A percentile compares a stretch with the other conserved stretches of the same genome.
phyloP scores from a whole-genome alignment of 768 basidiomycete genomes.

The Phaffia tasmanica region DNA sequence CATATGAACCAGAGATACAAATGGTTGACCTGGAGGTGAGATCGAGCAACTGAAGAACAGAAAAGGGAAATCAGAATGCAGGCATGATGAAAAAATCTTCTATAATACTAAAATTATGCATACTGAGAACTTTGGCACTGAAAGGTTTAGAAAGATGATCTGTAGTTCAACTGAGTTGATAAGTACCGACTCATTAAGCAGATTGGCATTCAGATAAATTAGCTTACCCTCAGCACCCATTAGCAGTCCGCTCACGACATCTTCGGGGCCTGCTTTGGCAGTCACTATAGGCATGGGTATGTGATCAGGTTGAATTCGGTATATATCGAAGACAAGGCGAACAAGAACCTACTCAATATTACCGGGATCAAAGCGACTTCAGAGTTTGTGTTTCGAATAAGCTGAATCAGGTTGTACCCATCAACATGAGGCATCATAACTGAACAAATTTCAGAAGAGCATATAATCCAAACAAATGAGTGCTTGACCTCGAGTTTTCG shows the following conservation, averaged over 20 bases:
- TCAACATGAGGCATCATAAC: conserved; percentile 33
- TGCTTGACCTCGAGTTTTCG: neutral
- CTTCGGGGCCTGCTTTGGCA: conserved; percentile 39
- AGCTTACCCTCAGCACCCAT: conserved; percentile 39
- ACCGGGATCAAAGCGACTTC: conserved; percentile 33
- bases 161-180: neutral
- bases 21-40: too few relatives aligned
- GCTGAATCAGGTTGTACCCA: conserved; percentile 36
- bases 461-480: neutral
- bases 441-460: neutral
- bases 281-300: conserved; percentile 27
- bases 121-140: conserved; percentile 36
- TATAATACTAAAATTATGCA: neutral
- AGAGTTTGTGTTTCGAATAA: conserved; percentile 30
- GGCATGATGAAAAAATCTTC: too few relatives aligned
- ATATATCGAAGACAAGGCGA: neutral
- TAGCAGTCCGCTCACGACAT: conserved; percentile 38
- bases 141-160: conserved; percentile 42
- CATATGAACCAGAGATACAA: too few relatives aligned
- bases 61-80: neutral
- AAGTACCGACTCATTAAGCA: neutral
- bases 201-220: neutral
- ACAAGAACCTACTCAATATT: too few relatives aligned
- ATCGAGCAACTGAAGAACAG: neutral
- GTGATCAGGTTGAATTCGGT: neutral